Conservation (phyloP, 2,329 filamentous ascomycete species). For the Tricladium varicosporioides region DNA sequence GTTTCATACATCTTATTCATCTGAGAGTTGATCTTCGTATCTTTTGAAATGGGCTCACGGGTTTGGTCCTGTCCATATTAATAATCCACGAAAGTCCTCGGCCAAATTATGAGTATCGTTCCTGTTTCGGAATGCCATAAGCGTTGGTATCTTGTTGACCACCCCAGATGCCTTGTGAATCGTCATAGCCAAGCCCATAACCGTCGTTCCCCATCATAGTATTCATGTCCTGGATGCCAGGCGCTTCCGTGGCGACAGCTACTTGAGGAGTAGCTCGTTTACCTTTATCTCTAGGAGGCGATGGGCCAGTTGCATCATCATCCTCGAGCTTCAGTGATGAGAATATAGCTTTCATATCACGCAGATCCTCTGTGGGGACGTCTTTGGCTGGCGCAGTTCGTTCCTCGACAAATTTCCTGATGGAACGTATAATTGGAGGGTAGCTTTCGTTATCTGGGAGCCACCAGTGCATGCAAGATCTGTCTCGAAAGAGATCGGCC, state of each 20-base stretch:
- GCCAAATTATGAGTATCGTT: too few species aligned
- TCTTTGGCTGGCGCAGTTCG: conserved; percentile 61
- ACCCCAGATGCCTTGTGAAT: too few species aligned
- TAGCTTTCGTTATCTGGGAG: conserved; percentile 78
- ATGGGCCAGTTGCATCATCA: conserved; percentile 15
- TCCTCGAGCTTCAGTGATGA: conserved; percentile 56
- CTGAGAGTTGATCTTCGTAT: too few species aligned
- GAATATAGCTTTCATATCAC: conserved; percentile 74
- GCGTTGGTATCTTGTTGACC: too few species aligned
- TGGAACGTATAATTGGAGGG: conserved; percentile 68
- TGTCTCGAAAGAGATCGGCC: conserved; percentile 70
- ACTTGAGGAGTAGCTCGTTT: conserved; percentile 2
- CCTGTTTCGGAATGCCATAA: too few species aligned
- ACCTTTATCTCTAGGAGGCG: conserved; percentile 7
- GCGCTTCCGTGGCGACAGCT: conserved; percentile 10
- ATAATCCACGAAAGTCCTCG: too few species aligned
- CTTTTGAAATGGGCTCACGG: too few species aligned
- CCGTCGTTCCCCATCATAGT: too few species aligned
- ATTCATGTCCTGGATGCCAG: too few species aligned
- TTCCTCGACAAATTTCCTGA: conserved; percentile 80
- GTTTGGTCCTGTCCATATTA: too few species aligned
- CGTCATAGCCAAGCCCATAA: too few species aligned
- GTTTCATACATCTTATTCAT: too few species aligned
- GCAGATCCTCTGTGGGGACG: conserved; percentile 61
- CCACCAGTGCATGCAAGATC: conserved; percentile 81